phyloP scores from a whole-genome alignment of 2,329 filamentous ascomycete species.

The Coniosporium tulheliwenetii region DNA sequence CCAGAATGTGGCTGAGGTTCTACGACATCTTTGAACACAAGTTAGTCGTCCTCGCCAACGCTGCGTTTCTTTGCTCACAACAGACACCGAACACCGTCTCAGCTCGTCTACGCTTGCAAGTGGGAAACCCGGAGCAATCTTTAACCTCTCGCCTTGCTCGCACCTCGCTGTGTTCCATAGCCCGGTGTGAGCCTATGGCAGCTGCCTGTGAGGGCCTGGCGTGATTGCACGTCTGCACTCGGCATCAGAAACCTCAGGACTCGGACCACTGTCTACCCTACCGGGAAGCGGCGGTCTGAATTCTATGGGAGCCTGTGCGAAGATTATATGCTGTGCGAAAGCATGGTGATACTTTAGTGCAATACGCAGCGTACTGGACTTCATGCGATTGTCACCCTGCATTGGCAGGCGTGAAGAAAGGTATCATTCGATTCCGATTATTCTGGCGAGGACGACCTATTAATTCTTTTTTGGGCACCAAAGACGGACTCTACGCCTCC shows the following conservation, averaged over 20 bases:
- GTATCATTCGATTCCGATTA: conserved; percentile 89
- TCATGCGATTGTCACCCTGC: conserved; percentile 14
- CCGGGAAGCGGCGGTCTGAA: too few species aligned
- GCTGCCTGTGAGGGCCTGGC: conserved; percentile 78
- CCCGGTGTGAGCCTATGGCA: conserved; percentile 19
- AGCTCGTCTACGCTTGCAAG: conserved; percentile 43
- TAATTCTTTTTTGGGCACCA: too few species aligned
- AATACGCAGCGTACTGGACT: conserved; percentile 68
- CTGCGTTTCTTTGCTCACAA: conserved; percentile 94
- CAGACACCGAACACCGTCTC: conserved; percentile 20
- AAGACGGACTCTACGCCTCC: too few species aligned
- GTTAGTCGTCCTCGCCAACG: conserved; percentile 75
- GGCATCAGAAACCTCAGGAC: conserved; percentile 81
- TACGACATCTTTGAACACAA: too few species aligned
- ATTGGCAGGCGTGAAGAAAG: conserved; percentile 23
- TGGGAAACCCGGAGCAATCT: conserved; percentile 99
- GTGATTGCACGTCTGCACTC: conserved; percentile 67
- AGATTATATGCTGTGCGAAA: conserved; percentile 53
- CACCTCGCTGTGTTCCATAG: conserved; percentile 5
- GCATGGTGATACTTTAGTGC: conserved; percentile 68
- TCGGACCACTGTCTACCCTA: too few species aligned
- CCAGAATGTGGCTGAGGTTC: too few species aligned
- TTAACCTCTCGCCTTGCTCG: conserved; percentile 33
- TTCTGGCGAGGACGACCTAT: conserved; percentile 58
- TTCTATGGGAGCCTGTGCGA: conserved; percentile 88